Conservation (phyloP, 768 basidiomycete species). For the Termitomyces sp. region DNA sequence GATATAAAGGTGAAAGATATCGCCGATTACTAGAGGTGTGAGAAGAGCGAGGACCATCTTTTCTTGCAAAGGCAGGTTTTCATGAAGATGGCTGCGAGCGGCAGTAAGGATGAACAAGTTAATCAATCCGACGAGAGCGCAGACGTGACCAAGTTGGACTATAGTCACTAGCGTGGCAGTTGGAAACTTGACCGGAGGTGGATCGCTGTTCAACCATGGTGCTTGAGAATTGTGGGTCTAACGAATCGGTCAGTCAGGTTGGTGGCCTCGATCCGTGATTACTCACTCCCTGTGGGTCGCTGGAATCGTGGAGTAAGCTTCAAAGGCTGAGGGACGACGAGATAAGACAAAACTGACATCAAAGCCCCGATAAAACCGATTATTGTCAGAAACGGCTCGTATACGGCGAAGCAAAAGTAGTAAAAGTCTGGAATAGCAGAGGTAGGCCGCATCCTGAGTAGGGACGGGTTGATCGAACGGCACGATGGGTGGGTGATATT, state of each 20-base stretch:
- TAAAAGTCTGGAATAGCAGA: slow-evolving; percentile 73
- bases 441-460: slow-evolving; percentile 31
- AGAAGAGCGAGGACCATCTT: slow-evolving; percentile 61
- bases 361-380: slow-evolving; percentile 64
- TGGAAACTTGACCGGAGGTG: slow-evolving; percentile 47
- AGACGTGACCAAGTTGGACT: slow-evolving; percentile 74
- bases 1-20: slow-evolving; percentile 58
- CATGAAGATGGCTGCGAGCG: slow-evolving; percentile 52
- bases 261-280: not conserved
- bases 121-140: slow-evolving; percentile 65
- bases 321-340: not conserved
- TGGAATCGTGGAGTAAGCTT: slow-evolving; percentile 18
- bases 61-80: slow-evolving; percentile 63
- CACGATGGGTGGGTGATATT: slow-evolving; percentile 6
- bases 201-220: slow-evolving; percentile 52
- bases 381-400: slow-evolving; percentile 65
- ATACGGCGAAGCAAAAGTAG: slow-evolving; percentile 68
- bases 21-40: slow-evolving; percentile 64
- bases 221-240: slow-evolving; percentile 75
- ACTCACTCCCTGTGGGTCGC: slow-evolving; percentile 61
- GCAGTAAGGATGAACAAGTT: slow-evolving; percentile 65
- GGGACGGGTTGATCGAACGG: not conserved
- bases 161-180: slow-evolving; percentile 65
- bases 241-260: slow-evolving; percentile 3
- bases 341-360: slow-evolving; percentile 25